Evolutionary conservation across 163 green algal genomes (phyloP).

Genomic region (Prototheca cutis): DNA sequence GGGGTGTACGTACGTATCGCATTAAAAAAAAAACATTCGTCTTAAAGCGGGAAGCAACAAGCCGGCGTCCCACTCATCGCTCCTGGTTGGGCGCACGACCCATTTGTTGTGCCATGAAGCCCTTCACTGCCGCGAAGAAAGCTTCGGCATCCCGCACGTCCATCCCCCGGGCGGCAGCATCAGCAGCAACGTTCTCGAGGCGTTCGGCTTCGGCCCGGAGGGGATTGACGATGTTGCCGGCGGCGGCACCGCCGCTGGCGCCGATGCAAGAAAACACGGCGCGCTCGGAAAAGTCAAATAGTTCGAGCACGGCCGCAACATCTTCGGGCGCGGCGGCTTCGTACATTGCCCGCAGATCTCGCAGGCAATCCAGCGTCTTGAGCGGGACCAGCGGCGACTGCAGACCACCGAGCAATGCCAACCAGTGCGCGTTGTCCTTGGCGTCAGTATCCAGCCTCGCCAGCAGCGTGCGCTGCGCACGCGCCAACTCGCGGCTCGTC

Average conservation of each 20-base stretch:
- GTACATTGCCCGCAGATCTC: conserved; percentile 82
- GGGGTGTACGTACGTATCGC: too few species aligned
- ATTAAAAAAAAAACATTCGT: too few species aligned
- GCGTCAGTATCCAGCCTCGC: conserved; percentile 91
- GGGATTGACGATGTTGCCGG: conserved; percentile 11
- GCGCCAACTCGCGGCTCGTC: conserved; percentile 61
- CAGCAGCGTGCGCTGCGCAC: conserved; percentile 70
- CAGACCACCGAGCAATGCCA: conserved; percentile 39
- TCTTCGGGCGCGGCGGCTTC: conserved; percentile 77
- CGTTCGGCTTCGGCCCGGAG: too few species aligned
- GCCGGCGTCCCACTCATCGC: too few species aligned
- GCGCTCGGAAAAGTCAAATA: conserved; percentile 72
- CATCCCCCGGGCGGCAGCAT: too few species aligned
- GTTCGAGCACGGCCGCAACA: conserved; percentile 50
- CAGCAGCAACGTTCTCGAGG: too few species aligned
- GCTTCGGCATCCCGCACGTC: conserved; percentile 17
- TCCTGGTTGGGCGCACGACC: too few species aligned
- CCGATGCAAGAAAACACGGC: conserved; percentile 85
- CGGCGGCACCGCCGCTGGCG: conserved; percentile 50
- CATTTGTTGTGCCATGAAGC: conserved; percentile 23
- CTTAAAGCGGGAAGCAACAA: too few species aligned
- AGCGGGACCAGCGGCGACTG: conserved; percentile 62
- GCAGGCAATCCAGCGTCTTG: conserved; percentile 64
- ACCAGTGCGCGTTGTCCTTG: conserved; percentile 88
- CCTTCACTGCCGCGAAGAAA: conserved; percentile 20